Percentiles rank a stretch among this genome's conserved stretches.
These are phyloP conservation scores for Acephala macrosclerotiorum DNA, from an alignment of 2,329 filamentous ascomycete genomes.

Conservation along the genomic window DNA sequence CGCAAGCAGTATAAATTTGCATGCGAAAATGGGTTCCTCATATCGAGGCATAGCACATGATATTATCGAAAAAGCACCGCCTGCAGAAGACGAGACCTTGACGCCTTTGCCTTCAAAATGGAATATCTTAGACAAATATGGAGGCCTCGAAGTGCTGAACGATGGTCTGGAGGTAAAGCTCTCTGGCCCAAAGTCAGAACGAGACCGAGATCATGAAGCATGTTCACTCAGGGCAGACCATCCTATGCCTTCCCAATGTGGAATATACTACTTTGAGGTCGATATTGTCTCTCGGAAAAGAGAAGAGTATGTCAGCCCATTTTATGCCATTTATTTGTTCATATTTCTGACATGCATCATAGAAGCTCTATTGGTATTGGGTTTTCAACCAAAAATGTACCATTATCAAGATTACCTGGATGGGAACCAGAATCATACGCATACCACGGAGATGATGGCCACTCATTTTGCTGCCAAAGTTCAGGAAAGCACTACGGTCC, in stretches of 20 bases:
- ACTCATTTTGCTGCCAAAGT: slow-evolving; percentile 64
- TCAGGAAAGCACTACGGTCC: slow-evolving; percentile 65
- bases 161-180: slow-evolving; percentile 78
- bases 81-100: slow-evolving; percentile 66
- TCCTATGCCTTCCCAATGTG: slow-evolving; percentile 86
- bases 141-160: slow-evolving; percentile 74
- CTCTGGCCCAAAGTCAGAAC: slow-evolving; percentile 52
- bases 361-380: slow-evolving; percentile 70
- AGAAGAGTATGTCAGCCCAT: slow-evolving; percentile 62
- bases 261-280: slow-evolving; percentile 93
- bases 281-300: slow-evolving; percentile 70
- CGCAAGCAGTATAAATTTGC: slow-evolving; percentile 60
- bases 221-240: slow-evolving; percentile 84
- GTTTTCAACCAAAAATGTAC: slow-evolving; percentile 62
- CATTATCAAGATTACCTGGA: slow-evolving; percentile 64
- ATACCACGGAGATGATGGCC: slow-evolving; percentile 73
- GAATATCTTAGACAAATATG: slow-evolving; percentile 80
- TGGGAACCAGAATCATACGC: slow-evolving; percentile 75
- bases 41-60: slow-evolving; percentile 85
- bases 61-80: slow-evolving; percentile 77
- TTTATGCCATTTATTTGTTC: slow-evolving; percentile 6
- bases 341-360: slow-evolving; percentile 27
- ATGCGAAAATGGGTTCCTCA: slow-evolving; percentile 63
- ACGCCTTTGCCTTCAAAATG: slow-evolving; percentile 81
- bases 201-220: slow-evolving; percentile 73